Percentiles rank a stretch among this genome's conserved stretches.
Conservation (phyloP, 495 filamentous ascomycete species). For the Aspergillus hancockii region DNA sequence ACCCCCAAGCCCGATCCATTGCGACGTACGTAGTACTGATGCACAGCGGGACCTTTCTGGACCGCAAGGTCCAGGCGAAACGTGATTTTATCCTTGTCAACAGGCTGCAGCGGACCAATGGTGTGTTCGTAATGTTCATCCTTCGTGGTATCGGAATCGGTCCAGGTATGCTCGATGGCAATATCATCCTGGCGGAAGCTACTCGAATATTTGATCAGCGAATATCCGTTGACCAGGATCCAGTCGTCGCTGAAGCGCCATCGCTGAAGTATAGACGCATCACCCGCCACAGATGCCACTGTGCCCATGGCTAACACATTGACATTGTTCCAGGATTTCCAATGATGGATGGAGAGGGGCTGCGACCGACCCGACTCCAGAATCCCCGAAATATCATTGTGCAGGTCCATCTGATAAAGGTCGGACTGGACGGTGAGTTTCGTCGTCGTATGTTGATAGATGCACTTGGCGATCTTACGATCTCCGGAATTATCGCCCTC, state of each 20-base stretch:
- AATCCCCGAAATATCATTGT: constrained; percentile 52
- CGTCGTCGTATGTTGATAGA: constrained; percentile 50
- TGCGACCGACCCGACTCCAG: constrained; percentile 54
- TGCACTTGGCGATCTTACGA: constrained; percentile 51
- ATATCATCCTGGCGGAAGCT: background rate
- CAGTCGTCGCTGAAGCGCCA: background rate
- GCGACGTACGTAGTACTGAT: too few species aligned
- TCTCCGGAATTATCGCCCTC: constrained; percentile 42
- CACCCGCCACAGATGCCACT: constrained; percentile 54
- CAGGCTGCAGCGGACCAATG: too few species aligned
- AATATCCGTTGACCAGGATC: background rate
- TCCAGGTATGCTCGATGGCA: constrained; percentile 1
- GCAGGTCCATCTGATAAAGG: constrained; percentile 54
- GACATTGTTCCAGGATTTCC: constrained; percentile 55
- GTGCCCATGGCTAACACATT: constrained; percentile 50
- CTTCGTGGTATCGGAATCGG: too few species aligned
- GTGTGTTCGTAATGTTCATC: too few species aligned
- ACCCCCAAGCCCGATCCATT: too few species aligned
- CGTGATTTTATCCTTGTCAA: too few species aligned
- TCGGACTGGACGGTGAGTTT: constrained; percentile 50
- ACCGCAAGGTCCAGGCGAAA: too few species aligned
- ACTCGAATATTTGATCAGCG: background rate
- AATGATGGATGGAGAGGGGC: constrained; percentile 60
- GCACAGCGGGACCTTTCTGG: too few species aligned
- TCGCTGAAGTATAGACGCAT: constrained; percentile 20